phyloP scores from a whole-genome alignment of 1,284 basidiomycete species.

The Coniferiporia sulphurascens region DNA sequence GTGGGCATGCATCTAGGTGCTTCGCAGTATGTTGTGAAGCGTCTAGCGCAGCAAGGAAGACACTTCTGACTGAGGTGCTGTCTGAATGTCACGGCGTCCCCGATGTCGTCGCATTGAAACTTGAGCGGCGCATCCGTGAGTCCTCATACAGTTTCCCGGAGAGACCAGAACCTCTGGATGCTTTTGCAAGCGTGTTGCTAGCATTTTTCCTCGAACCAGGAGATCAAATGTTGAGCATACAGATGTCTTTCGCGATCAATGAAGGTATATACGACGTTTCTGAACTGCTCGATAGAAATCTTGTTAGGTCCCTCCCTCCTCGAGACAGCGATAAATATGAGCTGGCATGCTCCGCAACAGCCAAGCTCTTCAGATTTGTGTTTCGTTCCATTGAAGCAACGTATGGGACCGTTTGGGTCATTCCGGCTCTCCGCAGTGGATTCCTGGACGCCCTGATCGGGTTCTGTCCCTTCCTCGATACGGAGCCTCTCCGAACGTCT shows the following conservation, averaged over 20 bases:
- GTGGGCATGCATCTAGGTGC: background rate
- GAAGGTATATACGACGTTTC: background rate
- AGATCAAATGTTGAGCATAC: background rate
- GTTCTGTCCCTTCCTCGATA: background rate
- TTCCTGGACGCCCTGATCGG: background rate
- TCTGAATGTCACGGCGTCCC: background rate
- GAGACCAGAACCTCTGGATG: background rate
- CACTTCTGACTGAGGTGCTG: background rate
- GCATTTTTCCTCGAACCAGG: background rate
- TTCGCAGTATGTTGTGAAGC: background rate
- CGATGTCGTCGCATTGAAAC: background rate
- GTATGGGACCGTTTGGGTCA: background rate
- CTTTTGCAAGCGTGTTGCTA: background rate
- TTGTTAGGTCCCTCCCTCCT: background rate
- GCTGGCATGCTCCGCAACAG: background rate
- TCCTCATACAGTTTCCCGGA: background rate
- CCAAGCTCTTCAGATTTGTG: background rate
- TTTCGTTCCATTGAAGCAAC: background rate
- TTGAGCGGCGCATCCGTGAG: background rate
- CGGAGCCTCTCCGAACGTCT: background rate
- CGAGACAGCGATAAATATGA: background rate
- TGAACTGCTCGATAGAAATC: background rate
- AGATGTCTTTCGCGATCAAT: background rate
- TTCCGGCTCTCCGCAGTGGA: background rate
- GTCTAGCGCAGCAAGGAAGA: background rate